Base-by-base conservation (phyloP, 345 rosid species). In the Mercurialis annua region DNA sequence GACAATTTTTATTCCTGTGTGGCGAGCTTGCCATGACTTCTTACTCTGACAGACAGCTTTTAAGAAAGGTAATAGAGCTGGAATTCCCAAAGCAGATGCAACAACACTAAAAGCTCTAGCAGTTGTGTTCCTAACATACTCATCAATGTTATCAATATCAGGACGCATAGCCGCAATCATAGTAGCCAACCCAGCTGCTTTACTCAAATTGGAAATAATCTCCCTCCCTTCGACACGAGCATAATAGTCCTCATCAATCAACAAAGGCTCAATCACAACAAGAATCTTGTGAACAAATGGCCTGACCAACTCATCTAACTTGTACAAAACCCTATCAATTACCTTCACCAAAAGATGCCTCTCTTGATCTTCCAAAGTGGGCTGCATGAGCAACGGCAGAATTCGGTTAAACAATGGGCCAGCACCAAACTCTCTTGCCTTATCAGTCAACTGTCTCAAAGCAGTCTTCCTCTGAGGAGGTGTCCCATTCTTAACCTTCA, bases 101-200 rank as follows among this genome's bases (percentile, higher is more conserved):
- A 94, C 99, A 54, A 94, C 99, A 88, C 99, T 94, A 78, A 94
- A 94, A 67, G 99, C 99, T 74, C 99, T 88, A 1, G 99, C 99
- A 71, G 99, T 94, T 9, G 99, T 92, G 81, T 94, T 94, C 79
- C 99, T 85, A 64, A 94, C 99, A 73, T 94, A 94, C 71, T 92
- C 99, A 85, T 94, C 99, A 15, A 86, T 89, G 70, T 94, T 89
- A 68, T 94, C 99, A 73, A 94, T 94, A 80, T 94, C 99, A 1
- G 99, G 99, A 73, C 98, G 96, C 99, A 92, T 94, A 46, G 98
- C 99, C 76, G 99, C 99, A 80, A 94, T 92, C 99, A 94, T 94
- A 52, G 99, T 92, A 26, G 99, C 98, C 85, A 94, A 82, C 66
- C 98, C 99, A 54, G 98, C 99, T 34, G 99, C 98, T 80, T 92